Conservation (phyloP, 768 basidiomycete genomes). For the Hirschioporus abietinus region DNA sequence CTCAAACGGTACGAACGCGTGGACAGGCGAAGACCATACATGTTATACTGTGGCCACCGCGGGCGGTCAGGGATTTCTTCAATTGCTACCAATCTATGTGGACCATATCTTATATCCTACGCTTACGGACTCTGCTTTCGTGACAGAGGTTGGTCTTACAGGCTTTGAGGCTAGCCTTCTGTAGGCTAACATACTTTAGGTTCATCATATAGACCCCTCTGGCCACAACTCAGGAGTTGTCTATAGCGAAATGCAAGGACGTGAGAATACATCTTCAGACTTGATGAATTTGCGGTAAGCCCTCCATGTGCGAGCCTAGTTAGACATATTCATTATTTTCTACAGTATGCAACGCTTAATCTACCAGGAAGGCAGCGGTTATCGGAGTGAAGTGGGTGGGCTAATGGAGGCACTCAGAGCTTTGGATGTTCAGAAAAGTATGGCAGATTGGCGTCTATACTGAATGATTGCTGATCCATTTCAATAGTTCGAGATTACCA, state of each 20-base stretch:
- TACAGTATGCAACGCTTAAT: slow-evolving; percentile 71
- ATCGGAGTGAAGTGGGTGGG: slow-evolving; percentile 96
- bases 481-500: slow-evolving; percentile 86
- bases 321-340: slow-evolving; percentile 8
- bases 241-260: slow-evolving; percentile 94
- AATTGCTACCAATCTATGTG: slow-evolving; percentile 82
- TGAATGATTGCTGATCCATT: slow-evolving; percentile 8
- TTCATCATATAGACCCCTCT: slow-evolving; percentile 91
- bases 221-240: slow-evolving; percentile 95
- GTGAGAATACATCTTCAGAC: slow-evolving; percentile 89
- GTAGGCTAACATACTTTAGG: slow-evolving; percentile 34
- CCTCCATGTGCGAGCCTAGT: slow-evolving; percentile 1
- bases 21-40: slow-evolving; percentile 95
- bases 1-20: slow-evolving; percentile 89
- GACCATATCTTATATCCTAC: slow-evolving; percentile 98
- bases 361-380: slow-evolving; percentile 79
- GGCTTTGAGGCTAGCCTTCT: background rate
- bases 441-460: slow-evolving; percentile 12
- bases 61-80: slow-evolving; percentile 86
- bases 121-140: slow-evolving; percentile 78
- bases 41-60: slow-evolving; percentile 96
- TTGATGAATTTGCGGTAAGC: slow-evolving; percentile 81
- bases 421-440: slow-evolving; percentile 86
- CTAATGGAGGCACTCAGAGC: slow-evolving; percentile 87
- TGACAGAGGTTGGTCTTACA: slow-evolving; percentile 40